Evolutionary conservation across 1,284 basidiomycete genomes (phyloP), one percentile per base, ranked within the genome.

Genomic region (Cutaneotrichosporon cyanovorans): DNA sequence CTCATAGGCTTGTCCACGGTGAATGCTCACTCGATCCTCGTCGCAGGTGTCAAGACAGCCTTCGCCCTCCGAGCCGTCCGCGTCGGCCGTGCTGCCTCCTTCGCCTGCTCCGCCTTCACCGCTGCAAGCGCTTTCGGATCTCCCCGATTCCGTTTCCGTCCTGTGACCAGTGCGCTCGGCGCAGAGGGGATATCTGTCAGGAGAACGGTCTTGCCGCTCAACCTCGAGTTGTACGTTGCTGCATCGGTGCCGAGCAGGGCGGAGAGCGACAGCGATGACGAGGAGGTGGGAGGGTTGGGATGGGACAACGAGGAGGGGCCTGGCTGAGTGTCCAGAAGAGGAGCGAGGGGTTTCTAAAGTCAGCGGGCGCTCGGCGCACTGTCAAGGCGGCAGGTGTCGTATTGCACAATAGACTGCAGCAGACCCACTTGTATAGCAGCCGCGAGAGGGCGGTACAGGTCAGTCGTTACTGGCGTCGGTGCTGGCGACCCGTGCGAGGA

Each of bases 171-270:
- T 5, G 37, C 40, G 15, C 37, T 32, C 16, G 39, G 20, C 11
- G 40, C 10, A 11, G 19, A 11, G 8, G 56, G 50, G 21, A 52
- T 20, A 19, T 52, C 46, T 34, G 48, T 40, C 11, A 61, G 57
- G 8, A 63, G 46, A 12, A 65, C 45, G 5, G 55, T 62, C 52
- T 69, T 69, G 43, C 60, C 61, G 9, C 46, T 46, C n/a, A 69
- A 37, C 21, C 64, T 54, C 10, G 59, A 36, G 8, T 50, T 43
- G 49, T 61, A 66, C 7, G 59, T 58, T 14, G 32, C 33, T 10
- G 48, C 46, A 35, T 60, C 57, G 31, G 66, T 45, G 4, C 28
- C 42, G 21, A 67, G 50, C 14, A 67, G 47, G 2, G 48, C 21
- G 7, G 60, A 50, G 5, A 56, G 54, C 23, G 23, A 12, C 11